Evolutionary conservation across 2,329 filamentous ascomycete species (phyloP).

Genomic region (Westerdykella ornata): DNA sequence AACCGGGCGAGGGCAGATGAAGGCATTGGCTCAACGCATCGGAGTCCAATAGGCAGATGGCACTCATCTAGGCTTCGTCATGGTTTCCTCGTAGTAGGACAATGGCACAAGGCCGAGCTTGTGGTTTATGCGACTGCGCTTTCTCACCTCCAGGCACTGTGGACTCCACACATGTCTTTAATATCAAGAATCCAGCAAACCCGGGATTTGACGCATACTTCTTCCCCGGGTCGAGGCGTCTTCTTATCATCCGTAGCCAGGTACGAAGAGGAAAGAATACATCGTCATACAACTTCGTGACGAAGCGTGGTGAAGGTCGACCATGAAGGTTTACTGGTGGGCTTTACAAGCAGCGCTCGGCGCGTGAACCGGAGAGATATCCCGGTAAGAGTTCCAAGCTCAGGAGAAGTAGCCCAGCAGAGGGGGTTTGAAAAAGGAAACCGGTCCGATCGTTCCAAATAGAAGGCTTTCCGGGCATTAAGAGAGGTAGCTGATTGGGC

Average conservation of each 20-base stretch:
- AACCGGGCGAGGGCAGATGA: slow-evolving; percentile 4
- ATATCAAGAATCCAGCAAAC: slow-evolving; percentile 1
- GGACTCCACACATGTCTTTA: slow-evolving; percentile 7
- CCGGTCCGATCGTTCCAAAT: slow-evolving; percentile 5
- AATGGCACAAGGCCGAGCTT: neutral
- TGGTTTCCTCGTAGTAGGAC: neutral
- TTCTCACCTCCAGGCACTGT: no score
- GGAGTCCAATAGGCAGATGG: neutral
- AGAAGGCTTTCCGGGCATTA: slow-evolving; percentile 1
- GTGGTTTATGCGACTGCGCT: no score
- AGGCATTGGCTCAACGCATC: slow-evolving; percentile 1
- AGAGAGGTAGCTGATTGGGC: no score
- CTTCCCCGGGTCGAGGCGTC: slow-evolving; percentile 1
- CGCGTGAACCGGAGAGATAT: no score
- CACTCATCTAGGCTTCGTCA: slow-evolving; percentile 1
- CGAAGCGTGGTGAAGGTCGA: neutral
- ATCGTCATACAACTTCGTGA: no score
- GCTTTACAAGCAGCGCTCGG: no score
- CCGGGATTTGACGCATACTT: slow-evolving; percentile 3
- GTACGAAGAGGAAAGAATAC: neutral
- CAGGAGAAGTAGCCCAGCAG: neutral
- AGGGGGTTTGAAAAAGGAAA: slow-evolving; percentile 1
- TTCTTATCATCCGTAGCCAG: no score
- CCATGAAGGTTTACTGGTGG: neutral
- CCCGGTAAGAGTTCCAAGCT: neutral